Evolutionary conservation across 192 early-diverging fungal genomes (phyloP).

Genomic region (Backusella luteola): DNA sequence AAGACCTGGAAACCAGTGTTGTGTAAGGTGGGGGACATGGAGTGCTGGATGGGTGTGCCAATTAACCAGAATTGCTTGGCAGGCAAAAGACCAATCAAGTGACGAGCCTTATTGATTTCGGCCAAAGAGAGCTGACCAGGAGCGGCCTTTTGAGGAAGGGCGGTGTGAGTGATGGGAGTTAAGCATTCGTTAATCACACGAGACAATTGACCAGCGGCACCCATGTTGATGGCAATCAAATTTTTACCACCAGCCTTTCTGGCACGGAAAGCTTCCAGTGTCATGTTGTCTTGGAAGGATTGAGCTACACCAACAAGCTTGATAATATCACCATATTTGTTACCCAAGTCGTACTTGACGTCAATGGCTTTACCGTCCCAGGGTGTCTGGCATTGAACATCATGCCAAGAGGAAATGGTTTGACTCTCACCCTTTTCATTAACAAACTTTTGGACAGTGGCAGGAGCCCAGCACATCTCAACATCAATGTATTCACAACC

Average conservation of each 20-base stretch:
- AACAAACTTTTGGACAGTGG: constrained; percentile 50
- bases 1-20: constrained; percentile 86
- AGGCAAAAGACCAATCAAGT: constrained; percentile 65
- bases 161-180: constrained; percentile 91
- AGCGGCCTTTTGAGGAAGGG: constrained; percentile 78
- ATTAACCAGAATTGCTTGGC: constrained; percentile 79
- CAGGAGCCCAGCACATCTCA: constrained; percentile 56
- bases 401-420: constrained; percentile 92
- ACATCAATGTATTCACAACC: constrained; percentile 95
- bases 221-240: constrained; percentile 96
- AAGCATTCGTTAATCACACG: constrained; percentile 87
- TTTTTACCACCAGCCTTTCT: constrained; percentile 56
- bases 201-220: constrained; percentile 82
- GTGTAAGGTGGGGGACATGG: constrained; percentile 89
- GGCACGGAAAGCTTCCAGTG: constrained; percentile 68
- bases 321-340: constrained; percentile 76
- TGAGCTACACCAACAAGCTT: constrained; percentile 89
- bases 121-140: constrained; percentile 88
- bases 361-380: constrained; percentile 62
- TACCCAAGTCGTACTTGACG: constrained; percentile 53
- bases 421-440: constrained; percentile 54
- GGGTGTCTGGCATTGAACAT: constrained; percentile 58
- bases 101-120: constrained; percentile 75
- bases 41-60: constrained; percentile 88
- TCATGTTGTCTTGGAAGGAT: constrained; percentile 79